Conservation (phyloP, 2,329 filamentous ascomycete genomes). For the Ophiocordyceps camponoti-rufipedis region DNA sequence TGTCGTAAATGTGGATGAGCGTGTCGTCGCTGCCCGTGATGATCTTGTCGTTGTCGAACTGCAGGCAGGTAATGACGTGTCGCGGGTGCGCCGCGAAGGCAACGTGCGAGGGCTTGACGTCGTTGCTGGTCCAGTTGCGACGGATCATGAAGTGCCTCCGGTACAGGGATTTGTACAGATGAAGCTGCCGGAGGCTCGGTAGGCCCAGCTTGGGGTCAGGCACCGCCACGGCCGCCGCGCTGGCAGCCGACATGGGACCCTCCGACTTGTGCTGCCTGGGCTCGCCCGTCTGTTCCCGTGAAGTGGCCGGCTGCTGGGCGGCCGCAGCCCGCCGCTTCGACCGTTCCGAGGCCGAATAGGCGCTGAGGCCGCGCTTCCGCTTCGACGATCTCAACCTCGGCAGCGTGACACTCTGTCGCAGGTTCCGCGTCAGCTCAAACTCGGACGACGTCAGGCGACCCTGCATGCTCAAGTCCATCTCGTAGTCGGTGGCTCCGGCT, state of each 20-base stretch:
- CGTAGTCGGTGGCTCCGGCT: constrained; percentile 52
- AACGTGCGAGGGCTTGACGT: constrained; percentile 72
- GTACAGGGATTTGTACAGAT: constrained; percentile 93
- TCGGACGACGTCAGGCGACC: constrained; percentile 34
- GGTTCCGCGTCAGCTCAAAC: constrained; percentile 25
- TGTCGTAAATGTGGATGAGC: constrained; percentile 95
- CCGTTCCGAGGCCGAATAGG: constrained; percentile 26
- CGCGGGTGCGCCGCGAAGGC: constrained; percentile 92
- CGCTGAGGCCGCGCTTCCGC: constrained; percentile 33
- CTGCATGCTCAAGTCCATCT: constrained; percentile 57
- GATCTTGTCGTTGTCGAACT: constrained; percentile 97
- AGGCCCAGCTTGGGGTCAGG: constrained; percentile 69
- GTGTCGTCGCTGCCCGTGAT: constrained; percentile 95
- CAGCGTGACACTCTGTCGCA: constrained; percentile 20
- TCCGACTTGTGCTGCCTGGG: constrained; percentile 43
- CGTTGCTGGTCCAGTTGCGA: constrained; percentile 78
- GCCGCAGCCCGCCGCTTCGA: constrained; percentile 32
- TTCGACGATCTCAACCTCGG: constrained; percentile 32
- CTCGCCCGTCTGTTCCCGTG: constrained; percentile 23
- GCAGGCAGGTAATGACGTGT: constrained; percentile 92
- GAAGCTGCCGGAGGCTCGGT: constrained; percentile 60
- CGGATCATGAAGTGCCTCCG: constrained; percentile 82
- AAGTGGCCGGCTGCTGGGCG: constrained; percentile 24
- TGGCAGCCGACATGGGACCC: constrained; percentile 73
- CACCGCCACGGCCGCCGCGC: constrained; percentile 64